Base-by-base conservation (phyloP, 306 rosid genomes). In the Quercus mongolica region DNA sequence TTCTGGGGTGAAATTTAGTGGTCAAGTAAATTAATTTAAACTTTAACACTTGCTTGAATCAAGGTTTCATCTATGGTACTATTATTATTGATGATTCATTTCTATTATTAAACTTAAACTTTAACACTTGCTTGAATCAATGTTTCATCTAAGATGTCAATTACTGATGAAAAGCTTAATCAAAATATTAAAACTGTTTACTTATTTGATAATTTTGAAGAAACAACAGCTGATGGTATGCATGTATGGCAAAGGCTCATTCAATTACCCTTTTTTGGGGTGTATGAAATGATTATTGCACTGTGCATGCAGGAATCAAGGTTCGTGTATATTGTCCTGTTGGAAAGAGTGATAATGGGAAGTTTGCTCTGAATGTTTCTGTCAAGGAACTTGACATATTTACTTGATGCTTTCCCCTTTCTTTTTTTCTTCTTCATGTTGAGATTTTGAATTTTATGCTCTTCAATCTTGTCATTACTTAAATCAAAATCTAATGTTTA, bases 131-230 rank as follows among this genome's bases (percentile, higher is more conserved):
- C 4, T 46, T 46, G 52, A 2, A 46, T 46, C 52, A 46, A 46
- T 46, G 15, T 46, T 46, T 46, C 52, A 11, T 46, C 94, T 17
- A 92, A 84, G 54, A 92, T 90, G 94, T 91, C 90, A 73, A 71
- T 86, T 71, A 68, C 31, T 23, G 81, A 78, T 21, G 89, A 90
- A 81, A 88, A 84, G 79, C 75, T 79, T 69, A 74, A 79, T 80
- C 91, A 86, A 71, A 71, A 81, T 55, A 56, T 78, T 26, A 88
- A 86, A 86, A 85, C 84, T 21, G 80, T 90, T 49, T 85, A 5
- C 62, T 90, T 80, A 21, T 90, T 88, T 78, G 90, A 90, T 74
- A 64, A 84, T 78, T 76, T 87, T 33, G 90, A 90, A 86, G 88
- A 84, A n/a, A 73, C 74, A 71, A 72, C 89, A 58, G 31, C 79